Evolutionary conservation across 2,329 filamentous ascomycete species (phyloP).

Genomic region (Scedosporium minutisporum): DNA sequence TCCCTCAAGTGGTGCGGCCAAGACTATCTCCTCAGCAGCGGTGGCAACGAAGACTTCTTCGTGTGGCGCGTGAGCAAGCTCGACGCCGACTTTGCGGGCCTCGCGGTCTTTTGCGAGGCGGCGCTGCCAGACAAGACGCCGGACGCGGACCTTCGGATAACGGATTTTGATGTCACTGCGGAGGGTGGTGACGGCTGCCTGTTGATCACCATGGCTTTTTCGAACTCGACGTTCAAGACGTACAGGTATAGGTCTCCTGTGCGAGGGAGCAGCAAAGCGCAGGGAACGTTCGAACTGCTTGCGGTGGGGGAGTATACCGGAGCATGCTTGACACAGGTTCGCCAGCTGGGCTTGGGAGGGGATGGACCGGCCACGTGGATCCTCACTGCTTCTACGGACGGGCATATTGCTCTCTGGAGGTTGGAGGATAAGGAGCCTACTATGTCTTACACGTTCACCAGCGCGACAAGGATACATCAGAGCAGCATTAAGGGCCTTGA

Average conservation of each 20-base stretch:
- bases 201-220: constrained; percentile 64
- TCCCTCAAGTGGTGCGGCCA: constrained; percentile 66
- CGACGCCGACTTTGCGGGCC: constrained; percentile 35
- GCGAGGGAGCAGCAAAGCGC: constrained; percentile 2
- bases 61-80: constrained; percentile 61
- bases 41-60: constrained; percentile 80
- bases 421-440: constrained; percentile 9
- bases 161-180: constrained; percentile 57
- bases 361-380: constrained; percentile 19
- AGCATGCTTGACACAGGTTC: constrained; percentile 63
- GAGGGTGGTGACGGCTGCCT: constrained; percentile 25
- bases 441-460: constrained; percentile 16
- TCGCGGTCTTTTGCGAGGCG: constrained; percentile 49
- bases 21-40: constrained; percentile 71
- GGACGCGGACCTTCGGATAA: constrained; percentile 65
- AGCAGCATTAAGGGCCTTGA: constrained; percentile 65
- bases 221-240: constrained; percentile 68
- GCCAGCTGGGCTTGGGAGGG: constrained; percentile 26
- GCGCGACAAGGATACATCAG: constrained; percentile 55
- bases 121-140: constrained; percentile 39
- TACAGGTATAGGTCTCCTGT: constrained; percentile 37
- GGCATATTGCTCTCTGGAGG: constrained; percentile 56
- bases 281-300: constrained; percentile 36
- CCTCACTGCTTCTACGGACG: constrained; percentile 73
- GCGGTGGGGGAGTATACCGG: constrained; percentile 54